phyloP scores from a whole-genome alignment of 1,284 basidiomycete species.

The Sanghuangporus baumii region DNA sequence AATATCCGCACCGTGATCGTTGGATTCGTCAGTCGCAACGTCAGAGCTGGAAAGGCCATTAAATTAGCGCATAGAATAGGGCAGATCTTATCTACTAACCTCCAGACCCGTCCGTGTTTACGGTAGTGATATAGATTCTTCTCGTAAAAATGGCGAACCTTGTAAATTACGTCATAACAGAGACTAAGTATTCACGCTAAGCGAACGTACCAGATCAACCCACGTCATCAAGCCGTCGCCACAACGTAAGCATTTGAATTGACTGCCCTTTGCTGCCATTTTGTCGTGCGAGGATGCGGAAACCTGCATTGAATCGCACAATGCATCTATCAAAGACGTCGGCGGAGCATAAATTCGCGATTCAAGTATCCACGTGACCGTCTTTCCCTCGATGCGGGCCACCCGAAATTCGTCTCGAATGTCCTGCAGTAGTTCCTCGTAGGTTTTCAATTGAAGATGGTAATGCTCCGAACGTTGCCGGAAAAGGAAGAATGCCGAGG shows the following conservation, averaged over 20 bases:
- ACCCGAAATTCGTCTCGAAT: neutral
- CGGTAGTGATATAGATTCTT: neutral
- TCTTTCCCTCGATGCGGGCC: too few species aligned
- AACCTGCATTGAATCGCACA: neutral
- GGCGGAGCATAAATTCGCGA: too few species aligned
- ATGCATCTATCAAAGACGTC: neutral
- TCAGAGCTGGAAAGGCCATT: too few species aligned
- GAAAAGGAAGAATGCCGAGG: neutral
- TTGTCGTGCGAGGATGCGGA: neutral
- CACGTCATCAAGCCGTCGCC: neutral
- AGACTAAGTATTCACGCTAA: too few species aligned
- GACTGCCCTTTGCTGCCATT: neutral
- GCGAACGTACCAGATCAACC: neutral
- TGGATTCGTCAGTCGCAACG: too few species aligned
- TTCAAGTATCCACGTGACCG: too few species aligned
- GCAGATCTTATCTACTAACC: neutral
- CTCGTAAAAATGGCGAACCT: neutral
- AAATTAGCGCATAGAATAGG: too few species aligned
- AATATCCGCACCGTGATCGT: too few species aligned
- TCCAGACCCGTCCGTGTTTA: neutral
- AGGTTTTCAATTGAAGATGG: neutral
- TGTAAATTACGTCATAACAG: too few species aligned
- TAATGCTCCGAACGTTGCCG: neutral
- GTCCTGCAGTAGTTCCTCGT: neutral
- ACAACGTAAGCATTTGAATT: neutral